Conservation (phyloP, 345 rosid genomes). For the Raphanus raphanistrum region DNA sequence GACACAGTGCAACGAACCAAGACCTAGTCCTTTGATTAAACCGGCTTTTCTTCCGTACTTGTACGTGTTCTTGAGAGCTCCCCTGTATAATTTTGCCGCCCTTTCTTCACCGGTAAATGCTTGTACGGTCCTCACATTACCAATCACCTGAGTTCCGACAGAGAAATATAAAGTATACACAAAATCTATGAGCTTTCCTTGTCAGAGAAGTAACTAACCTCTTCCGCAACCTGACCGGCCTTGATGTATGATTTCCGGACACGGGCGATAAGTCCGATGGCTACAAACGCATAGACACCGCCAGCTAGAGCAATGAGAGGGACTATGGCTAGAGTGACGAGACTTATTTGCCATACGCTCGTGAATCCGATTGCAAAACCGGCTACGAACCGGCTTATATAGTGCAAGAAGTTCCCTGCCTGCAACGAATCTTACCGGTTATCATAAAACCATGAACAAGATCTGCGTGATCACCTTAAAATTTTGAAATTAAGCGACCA, state of each 20-base stretch:
- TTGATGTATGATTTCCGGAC: constrained; percentile 86
- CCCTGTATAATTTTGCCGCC: constrained; percentile 68
- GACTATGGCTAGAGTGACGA: constrained; percentile 90
- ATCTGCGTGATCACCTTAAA: constrained; percentile 5
- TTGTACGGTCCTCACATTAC: constrained; percentile 95
- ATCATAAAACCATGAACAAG: not conserved
- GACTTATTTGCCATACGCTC: constrained; percentile 92
- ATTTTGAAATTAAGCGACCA: not conserved
- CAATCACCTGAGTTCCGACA: constrained; percentile 62
- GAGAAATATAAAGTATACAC: not conserved
- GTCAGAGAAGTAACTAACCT: constrained; percentile 48
- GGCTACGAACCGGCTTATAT: constrained; percentile 78
- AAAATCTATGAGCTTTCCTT: constrained; percentile 5
- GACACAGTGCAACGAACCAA: constrained; percentile 80
- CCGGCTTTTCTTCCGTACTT: constrained; percentile 83
- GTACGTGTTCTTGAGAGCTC: constrained; percentile 70
- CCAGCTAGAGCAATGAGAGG: constrained; percentile 98
- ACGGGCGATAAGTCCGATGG: constrained; percentile 77
- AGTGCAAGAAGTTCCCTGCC: constrained; percentile 97
- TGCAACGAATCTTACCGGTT: constrained; percentile 28
- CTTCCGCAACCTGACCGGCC: constrained; percentile 98
- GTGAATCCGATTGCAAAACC: constrained; percentile 85
- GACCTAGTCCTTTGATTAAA: constrained; percentile 88
- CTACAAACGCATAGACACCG: constrained; percentile 77
- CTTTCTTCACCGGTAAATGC: constrained; percentile 93